Percentiles rank a stretch among this genome's conserved stretches.
phyloP scores from a whole-genome alignment of 352 stramenopile genomes.

The Pythium graminicola region DNA sequence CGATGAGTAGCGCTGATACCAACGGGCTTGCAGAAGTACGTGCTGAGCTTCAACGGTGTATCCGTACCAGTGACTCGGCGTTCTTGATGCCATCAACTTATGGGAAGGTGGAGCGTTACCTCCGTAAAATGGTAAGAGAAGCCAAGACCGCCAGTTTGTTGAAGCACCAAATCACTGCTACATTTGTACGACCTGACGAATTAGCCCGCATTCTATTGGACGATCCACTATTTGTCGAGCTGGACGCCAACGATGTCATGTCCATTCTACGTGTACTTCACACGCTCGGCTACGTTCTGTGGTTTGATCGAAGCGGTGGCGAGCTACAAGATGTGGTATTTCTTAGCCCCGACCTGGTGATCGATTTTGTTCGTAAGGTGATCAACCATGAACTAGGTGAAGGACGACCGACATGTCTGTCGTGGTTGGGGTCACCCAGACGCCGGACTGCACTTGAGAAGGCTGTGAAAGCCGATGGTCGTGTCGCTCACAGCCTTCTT shows the following conservation, averaged over 20 bases:
- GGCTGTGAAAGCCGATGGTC: background rate
- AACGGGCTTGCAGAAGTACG: background rate
- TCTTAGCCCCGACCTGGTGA: background rate
- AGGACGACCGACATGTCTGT: no score
- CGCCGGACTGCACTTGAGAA: no score
- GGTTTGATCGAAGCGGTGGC: background rate
- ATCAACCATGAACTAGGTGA: background rate
- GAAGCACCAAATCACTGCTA: no score
- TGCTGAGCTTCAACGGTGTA: background rate
- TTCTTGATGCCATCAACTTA: constrained; percentile 8
- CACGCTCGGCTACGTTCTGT: background rate
- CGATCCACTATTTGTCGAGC: background rate
- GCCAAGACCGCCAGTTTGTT: no score
- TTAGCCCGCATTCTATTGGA: no score
- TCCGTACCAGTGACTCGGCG: background rate
- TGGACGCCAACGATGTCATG: background rate
- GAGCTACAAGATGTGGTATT: background rate
- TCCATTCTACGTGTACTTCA: background rate
- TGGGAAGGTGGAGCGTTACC: background rate
- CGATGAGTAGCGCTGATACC: constrained; percentile 7
- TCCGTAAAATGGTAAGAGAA: background rate
- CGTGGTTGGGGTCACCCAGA: no score
- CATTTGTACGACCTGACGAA: no score
- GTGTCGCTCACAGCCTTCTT: background rate
- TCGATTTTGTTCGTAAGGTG: background rate